Evolutionary conservation across 441 rosid species (phyloP).

Genomic region (Gossypium schwendimanii): DNA sequence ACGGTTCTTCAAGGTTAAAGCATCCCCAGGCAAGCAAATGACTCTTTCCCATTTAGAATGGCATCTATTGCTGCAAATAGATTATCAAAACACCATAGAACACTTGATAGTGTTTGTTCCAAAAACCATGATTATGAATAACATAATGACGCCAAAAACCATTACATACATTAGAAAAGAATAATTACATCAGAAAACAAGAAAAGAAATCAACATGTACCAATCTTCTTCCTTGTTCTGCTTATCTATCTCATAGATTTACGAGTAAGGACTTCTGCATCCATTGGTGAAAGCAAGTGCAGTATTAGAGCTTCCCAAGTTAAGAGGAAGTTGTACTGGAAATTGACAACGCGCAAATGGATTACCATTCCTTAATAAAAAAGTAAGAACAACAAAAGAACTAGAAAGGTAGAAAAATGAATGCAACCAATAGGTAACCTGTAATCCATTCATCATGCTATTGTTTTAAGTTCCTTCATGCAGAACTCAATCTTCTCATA

Average conservation of each 20-base stretch:
- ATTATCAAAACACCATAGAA: slow-evolving; percentile 80
- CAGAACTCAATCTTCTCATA: background rate
- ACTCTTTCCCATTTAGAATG: slow-evolving; percentile 55
- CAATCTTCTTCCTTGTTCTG: slow-evolving; percentile 54
- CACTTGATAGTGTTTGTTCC: slow-evolving; percentile 54
- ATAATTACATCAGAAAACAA: background rate
- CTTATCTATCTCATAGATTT: slow-evolving; percentile 73
- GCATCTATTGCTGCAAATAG: slow-evolving; percentile 86
- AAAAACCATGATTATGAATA: slow-evolving; percentile 26
- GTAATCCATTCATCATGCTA: background rate
- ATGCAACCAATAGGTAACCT: background rate
- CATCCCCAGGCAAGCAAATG: slow-evolving; percentile 57
- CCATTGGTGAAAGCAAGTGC: slow-evolving; percentile 75
- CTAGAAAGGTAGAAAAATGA: background rate
- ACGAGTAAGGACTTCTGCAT: slow-evolving; percentile 74
- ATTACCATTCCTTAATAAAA: background rate
- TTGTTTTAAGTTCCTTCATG: background rate
- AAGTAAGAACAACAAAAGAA: background rate
- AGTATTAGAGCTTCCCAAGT: slow-evolving; percentile 75
- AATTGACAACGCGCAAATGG: slow-evolving; percentile 11
- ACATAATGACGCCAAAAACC: slow-evolving; percentile 5
- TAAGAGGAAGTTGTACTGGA: slow-evolving; percentile 78
- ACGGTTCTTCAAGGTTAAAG: background rate
- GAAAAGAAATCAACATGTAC: slow-evolving; percentile 26
- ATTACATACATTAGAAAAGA: slow-evolving; percentile 8